Base-by-base conservation (phyloP, 305 asterid species). In the Plantago coronopus region DNA sequence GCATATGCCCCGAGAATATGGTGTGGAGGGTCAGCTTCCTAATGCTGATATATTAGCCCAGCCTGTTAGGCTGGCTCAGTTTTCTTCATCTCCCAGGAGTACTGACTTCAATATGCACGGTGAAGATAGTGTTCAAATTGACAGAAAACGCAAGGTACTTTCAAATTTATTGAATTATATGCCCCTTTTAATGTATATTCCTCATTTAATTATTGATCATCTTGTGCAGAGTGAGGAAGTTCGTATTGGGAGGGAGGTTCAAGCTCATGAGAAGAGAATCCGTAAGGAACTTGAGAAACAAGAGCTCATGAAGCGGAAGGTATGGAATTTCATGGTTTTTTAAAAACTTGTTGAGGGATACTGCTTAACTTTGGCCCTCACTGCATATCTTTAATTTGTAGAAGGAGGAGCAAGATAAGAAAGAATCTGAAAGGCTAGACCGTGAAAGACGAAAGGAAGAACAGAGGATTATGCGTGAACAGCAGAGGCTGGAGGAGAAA, bases 361-460 rank as follows among this genome's bases (percentile, higher is more conserved):
- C 64, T 68, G 25, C 61, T 57, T 66, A 73, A 53, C 62, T 60
- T 67, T 77, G 71, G 56, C 69, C 54, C 15, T 57, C 12, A 38
- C 20, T 31, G 25, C 10, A 40, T 21, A 29, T 77, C 48, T 56
- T 65, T 45, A 40, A 34, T 44, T 55, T 58, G 20, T 58, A 94
- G 99, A 89, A 82, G 76, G 99, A 94, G 81, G 99, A 89, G 72
- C 99, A 89, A 68, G 68, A 82, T 78, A 81, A 59, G 78, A 94
- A 85, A 80, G 99, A 94, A 64, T 77, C 77, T 95, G 99, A 94
- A 75, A 84, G 84, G 55, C 97, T 75, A 62, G 93, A 87, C 60
- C 96, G 99, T 56, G 99, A 89, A 78, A 83, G 91, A 58, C 75
- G 72, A 72, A 94, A 89, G 74, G 99, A 94, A 72, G 96, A 94